phyloP scores from a whole-genome alignment of 176 grass and related monocot genomes.

The Triticum monococcum region DNA sequence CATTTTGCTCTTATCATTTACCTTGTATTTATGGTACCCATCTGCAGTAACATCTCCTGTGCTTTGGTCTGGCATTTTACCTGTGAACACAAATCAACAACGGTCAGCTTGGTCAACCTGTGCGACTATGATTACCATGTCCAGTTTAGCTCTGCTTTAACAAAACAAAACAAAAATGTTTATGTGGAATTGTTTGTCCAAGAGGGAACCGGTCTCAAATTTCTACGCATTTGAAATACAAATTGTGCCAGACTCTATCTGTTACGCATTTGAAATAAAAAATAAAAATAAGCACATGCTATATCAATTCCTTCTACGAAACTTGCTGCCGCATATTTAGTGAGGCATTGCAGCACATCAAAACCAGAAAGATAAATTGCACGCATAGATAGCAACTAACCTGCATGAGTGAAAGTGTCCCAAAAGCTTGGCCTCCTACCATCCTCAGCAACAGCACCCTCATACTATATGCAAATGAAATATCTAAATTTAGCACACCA shows the following conservation, averaged over 20 bases:
- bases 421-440: conserved; percentile 33
- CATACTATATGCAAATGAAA: conserved; percentile 5
- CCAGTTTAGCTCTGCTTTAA: neutral
- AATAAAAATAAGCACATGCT: neutral
- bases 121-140: neutral
- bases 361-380: neutral
- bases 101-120: neutral
- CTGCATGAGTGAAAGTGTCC: conserved; percentile 24
- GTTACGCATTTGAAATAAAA: neutral
- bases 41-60: conserved; percentile 42
- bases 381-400: neutral
- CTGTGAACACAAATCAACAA: conserved; percentile 16
- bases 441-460: conserved; percentile 21
- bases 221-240: neutral
- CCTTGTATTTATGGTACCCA: conserved; percentile 70
- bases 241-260: neutral
- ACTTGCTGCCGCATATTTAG: neutral
- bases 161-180: neutral
- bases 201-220: neutral
- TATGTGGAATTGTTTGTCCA: neutral
- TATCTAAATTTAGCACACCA: neutral
- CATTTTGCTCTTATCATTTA: neutral
- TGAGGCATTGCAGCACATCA: neutral
- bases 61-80: conserved; percentile 44
- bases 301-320: neutral